phyloP scores from a whole-genome alignment of 2,329 filamentous ascomycete species.

The Aureobasidium sp. region DNA sequence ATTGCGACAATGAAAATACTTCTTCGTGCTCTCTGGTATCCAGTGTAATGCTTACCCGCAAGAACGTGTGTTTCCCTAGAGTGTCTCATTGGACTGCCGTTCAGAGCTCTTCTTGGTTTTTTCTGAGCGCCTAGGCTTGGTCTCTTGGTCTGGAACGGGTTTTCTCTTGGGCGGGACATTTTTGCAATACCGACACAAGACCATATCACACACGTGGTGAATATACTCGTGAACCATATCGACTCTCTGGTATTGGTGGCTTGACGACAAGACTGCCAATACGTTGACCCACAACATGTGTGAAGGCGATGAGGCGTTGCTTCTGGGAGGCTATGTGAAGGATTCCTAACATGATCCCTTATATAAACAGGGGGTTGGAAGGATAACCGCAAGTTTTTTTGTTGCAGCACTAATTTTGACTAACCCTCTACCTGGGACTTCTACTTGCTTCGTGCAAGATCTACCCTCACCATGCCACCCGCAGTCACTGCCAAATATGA shows the following conservation, averaged over 20 bases:
- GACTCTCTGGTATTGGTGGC: background rate
- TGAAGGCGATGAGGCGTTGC: background rate
- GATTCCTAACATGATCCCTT: background rate
- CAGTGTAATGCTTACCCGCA: background rate
- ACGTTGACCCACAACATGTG: background rate
- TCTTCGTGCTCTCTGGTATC: background rate
- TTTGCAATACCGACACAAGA: background rate
- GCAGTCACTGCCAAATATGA: background rate
- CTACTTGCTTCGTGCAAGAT: background rate
- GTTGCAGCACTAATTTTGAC: no score
- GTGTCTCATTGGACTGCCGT: background rate
- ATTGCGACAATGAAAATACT: background rate
- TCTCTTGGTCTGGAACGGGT: background rate
- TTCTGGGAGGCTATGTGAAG: background rate
- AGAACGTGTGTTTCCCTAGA: background rate
- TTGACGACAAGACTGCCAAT: background rate
- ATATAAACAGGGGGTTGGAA: background rate
- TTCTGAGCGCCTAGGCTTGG: background rate
- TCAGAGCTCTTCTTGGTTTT: background rate
- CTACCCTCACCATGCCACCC: background rate
- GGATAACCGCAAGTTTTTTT: background rate
- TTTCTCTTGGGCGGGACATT: background rate
- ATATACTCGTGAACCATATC: background rate
- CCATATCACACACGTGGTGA: background rate
- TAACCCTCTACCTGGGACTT: background rate